Conservation (phyloP, 2,329 filamentous ascomycete species). For the Trichoderma harzianum region DNA sequence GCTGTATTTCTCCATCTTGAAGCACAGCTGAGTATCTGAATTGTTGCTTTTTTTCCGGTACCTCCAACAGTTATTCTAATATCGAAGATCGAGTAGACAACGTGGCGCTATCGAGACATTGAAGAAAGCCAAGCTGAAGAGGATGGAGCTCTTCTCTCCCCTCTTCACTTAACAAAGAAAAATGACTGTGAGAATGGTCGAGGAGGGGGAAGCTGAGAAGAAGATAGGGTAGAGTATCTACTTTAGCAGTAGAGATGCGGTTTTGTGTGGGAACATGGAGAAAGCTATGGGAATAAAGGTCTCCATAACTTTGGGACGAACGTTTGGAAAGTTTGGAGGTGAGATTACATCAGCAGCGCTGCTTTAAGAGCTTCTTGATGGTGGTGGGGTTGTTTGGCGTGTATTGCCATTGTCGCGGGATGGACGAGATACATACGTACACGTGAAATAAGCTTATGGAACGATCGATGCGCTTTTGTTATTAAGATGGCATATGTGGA, state of each 20-base stretch:
- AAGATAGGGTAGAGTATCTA: neutral
- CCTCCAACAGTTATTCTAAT: neutral
- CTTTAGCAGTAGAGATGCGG: neutral
- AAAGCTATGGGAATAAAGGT: conserved; percentile 1
- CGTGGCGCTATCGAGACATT: conserved; percentile 19
- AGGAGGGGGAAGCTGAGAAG: neutral
- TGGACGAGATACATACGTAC: neutral
- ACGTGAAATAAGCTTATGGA: neutral
- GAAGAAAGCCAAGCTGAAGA: neutral
- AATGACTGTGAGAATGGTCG: too few species aligned
- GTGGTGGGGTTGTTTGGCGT: neutral
- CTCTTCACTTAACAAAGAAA: neutral
- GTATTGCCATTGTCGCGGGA: neutral
- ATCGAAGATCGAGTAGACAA: neutral
- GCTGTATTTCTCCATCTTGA: conserved; percentile 85
- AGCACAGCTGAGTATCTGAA: neutral
- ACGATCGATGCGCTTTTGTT: neutral
- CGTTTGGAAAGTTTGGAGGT: conserved; percentile 4
- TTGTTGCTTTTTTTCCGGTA: neutral
- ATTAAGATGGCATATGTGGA: neutral
- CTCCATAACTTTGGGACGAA: conserved; percentile 1
- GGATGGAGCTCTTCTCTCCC: conserved; percentile 9
- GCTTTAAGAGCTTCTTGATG: neutral
- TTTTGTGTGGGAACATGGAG: neutral
- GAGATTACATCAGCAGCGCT: conserved; percentile 19